phyloP scores from a whole-genome alignment of 371 early-diverging fungal species.

The Mortierella sp. region DNA sequence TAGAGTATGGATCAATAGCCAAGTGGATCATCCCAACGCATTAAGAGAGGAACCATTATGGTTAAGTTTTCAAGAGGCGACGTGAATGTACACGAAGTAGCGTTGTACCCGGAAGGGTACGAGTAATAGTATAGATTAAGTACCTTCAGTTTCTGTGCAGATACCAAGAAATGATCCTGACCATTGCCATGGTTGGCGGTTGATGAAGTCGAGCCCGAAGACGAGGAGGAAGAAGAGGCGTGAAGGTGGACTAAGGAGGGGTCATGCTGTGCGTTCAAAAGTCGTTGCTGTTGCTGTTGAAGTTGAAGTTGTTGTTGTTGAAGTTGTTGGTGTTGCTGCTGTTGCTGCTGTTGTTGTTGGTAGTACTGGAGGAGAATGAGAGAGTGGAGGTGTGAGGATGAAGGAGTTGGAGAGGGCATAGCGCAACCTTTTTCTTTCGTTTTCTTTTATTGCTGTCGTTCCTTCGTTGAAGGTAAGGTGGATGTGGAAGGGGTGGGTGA shows the following conservation, averaged over 20 bases:
- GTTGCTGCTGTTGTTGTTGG: constrained; percentile 28
- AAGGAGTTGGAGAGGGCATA: constrained; percentile 36
- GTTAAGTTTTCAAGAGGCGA: not conserved
- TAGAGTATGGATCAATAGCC: not conserved
- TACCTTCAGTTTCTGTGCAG: constrained; percentile 50
- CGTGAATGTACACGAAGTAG: not conserved
- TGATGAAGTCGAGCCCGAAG: not conserved
- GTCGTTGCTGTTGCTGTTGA: constrained; percentile 18
- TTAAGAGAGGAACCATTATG: not conserved
- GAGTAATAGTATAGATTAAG: not conserved
- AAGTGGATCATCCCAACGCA: not conserved
- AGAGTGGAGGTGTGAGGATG: constrained; percentile 31
- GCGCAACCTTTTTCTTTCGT: not conserved
- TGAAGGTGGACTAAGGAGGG: not conserved
- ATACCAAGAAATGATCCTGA: constrained; percentile 20
- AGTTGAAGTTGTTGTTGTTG: constrained; percentile 22
- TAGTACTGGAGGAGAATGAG: constrained; percentile 30
- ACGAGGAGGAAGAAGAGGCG: not conserved
- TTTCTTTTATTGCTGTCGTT: not conserved
- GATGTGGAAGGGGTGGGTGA: too few relatives aligned
- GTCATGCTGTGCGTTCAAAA: not conserved
- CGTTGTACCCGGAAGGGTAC: not conserved
- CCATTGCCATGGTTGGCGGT: not conserved
- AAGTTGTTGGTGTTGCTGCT: constrained; percentile 14
- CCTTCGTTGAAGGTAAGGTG: not conserved